Base-by-base conservation (phyloP, 2,329 filamentous ascomycete species). In the Diplocarpon mali region DNA sequence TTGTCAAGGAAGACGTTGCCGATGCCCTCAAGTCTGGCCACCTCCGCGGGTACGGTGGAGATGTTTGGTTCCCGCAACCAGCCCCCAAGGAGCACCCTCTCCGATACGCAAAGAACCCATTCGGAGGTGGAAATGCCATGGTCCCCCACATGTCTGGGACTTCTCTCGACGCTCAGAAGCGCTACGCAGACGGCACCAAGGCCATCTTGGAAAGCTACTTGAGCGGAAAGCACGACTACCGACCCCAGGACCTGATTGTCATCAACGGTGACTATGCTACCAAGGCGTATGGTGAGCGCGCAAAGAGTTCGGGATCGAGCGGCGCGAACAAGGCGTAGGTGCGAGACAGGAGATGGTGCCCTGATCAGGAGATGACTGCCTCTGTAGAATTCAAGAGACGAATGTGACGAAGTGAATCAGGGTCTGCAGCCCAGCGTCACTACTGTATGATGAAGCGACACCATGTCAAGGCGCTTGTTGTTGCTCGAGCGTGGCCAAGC, bases 81-180 rank as follows among this genome's bases (percentile, higher is more conserved):
- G 92, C 92, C 16, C 89, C 89, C 62, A 77, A 80, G 69, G 89
- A 95, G 64, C 92, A 98, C 76, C 78, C 80, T 48, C 85, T 98
- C 62, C 88, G 92, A 65, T 85, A 82, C 65, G 90, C 86, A 65
- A 83, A 89, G 77, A 92, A 90, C 77, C 85, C 85, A 64, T 95
- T 86, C 75, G 90, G 89, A 58, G 92, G 90, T 63, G 92, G 92
- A 64, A 96, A 96, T 71, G 92, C 89, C 70, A 98, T 92, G 85
- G 89, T 95, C 49, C 87, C 92, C 46, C 92, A 96, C 80, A 95
- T 96, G 87, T 95, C 88, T 11, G 92, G 92, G 64, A 96, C 90
- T 47, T 95, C 89, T n/a, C 83, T 98, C 63, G 92, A 98, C 64
- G 92, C 92, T 48, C 92, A 98, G 76, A 82, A 86, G 70, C 80